These are phyloP conservation scores for Vigna nakashimae DNA, from an alignment of 306 rosid species.

Conservation along the genomic window DNA sequence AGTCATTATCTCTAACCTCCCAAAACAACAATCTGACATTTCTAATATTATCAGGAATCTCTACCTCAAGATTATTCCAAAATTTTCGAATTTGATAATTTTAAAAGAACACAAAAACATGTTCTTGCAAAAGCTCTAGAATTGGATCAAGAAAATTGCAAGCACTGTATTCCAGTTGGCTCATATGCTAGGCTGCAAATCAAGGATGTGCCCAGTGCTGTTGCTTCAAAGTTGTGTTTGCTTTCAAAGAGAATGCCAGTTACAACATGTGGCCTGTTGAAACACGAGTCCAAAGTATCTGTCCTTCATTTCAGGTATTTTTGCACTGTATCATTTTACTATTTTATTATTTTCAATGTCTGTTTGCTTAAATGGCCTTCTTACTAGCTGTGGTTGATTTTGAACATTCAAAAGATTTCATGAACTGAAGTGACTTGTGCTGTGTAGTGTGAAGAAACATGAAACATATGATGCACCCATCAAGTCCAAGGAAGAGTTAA, in stretches of 20 bases:
- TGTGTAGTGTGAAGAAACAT: slow-evolving; percentile 83
- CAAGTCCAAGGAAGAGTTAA: slow-evolving; percentile 85
- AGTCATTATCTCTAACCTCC: slow-evolving; percentile 8
- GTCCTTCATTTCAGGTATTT: slow-evolving; percentile 91
- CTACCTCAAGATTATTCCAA: slow-evolving; percentile 83
- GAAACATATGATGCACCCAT: slow-evolving; percentile 76
- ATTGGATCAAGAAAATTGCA: slow-evolving; percentile 64
- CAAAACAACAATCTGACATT: slow-evolving; percentile 33
- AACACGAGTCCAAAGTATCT: slow-evolving; percentile 95
- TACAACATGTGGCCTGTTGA: slow-evolving; percentile 85
- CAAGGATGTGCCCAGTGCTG: slow-evolving; percentile 67
- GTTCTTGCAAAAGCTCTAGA: slow-evolving; percentile 82
- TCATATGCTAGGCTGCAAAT: slow-evolving; percentile 81
- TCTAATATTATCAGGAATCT: slow-evolving; percentile 72
- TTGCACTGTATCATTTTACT: slow-evolving; percentile 31
- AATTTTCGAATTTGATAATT: slow-evolving; percentile 85
- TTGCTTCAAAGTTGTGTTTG: slow-evolving; percentile 67
- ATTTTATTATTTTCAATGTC: slow-evolving; percentile 22
- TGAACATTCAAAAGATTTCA: slow-evolving; percentile 11
- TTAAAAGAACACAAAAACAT: slow-evolving; percentile 72
- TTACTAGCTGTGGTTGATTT: slow-evolving; percentile 14
- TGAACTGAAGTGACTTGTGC: slow-evolving; percentile 28
- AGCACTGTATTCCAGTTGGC: slow-evolving; percentile 64
- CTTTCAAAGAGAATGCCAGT: slow-evolving; percentile 59
- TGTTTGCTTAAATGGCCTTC: not conserved